These are phyloP conservation scores for Verticillium isaacii DNA, from an alignment of 2,329 filamentous ascomycete genomes.

Conservation along the genomic window DNA sequence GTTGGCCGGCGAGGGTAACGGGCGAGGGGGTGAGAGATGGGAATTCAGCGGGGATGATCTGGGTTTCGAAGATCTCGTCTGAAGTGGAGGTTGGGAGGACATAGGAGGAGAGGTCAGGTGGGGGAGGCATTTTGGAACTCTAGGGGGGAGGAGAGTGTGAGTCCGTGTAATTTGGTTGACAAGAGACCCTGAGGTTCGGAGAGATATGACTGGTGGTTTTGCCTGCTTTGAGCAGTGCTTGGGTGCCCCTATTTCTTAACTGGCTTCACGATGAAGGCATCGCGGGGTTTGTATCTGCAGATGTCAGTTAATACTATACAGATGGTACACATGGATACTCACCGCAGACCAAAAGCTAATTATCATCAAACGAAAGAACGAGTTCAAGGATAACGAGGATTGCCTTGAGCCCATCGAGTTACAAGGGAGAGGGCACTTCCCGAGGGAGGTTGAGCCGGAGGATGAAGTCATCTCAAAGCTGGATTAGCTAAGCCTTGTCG, in stretches of 20 bases:
- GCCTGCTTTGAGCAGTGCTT: background rate
- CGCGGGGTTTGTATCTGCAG: background rate
- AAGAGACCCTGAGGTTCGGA: background rate
- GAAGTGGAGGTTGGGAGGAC: slow-evolving; percentile 24
- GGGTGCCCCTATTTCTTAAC: background rate
- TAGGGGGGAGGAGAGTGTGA: background rate
- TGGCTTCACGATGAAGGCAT: background rate
- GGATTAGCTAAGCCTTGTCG: background rate
- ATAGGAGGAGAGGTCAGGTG: slow-evolving; percentile 23
- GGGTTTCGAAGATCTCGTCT: slow-evolving; percentile 22
- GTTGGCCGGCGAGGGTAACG: slow-evolving; percentile 3
- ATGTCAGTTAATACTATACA: background rate
- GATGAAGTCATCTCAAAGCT: background rate
- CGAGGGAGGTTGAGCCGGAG: background rate
- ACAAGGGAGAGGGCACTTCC: background rate
- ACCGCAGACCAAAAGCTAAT: too few relatives aligned
- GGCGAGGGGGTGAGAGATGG: slow-evolving; percentile 7
- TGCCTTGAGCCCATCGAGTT: too few relatives aligned
- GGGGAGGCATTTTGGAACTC: slow-evolving; percentile 11
- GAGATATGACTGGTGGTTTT: background rate
- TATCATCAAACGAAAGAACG: too few relatives aligned
- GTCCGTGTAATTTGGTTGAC: too few relatives aligned
- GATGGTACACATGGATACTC: background rate
- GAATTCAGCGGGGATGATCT: slow-evolving; percentile 29
- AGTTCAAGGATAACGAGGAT: too few relatives aligned